Evolutionary conservation across 129 eudicot genomes (phyloP).

Genomic region (Tagetes patula): DNA sequence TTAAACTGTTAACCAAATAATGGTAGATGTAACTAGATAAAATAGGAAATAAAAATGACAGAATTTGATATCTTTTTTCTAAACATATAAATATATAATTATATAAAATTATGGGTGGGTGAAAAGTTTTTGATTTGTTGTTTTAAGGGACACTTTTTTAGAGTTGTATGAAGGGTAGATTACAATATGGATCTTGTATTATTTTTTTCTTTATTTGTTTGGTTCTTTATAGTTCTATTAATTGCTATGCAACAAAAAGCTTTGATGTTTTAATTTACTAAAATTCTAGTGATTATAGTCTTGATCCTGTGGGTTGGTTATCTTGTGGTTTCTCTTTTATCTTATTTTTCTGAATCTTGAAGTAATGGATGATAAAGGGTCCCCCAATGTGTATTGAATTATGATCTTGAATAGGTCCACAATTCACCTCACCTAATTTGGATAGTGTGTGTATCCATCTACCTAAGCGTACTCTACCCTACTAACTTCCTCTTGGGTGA

Average conservation of each 20-base stretch:
- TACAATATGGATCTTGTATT: too few relatives aligned
- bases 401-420: constrained; percentile 34
- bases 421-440: constrained; percentile 18
- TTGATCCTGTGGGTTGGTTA: constrained; percentile 9
- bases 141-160: too few relatives aligned
- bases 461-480: constrained; percentile 18
- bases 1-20: too few relatives aligned
- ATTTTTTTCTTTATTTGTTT: too few relatives aligned
- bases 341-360: constrained; percentile 17
- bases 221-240: not conserved
- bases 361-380: constrained; percentile 22
- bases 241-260: not conserved
- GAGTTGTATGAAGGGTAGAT: too few relatives aligned
- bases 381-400: constrained; percentile 17
- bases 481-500: constrained; percentile 6
- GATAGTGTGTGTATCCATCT: constrained; percentile 29
- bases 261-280: not conserved
- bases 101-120: too few relatives aligned
- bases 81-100: too few relatives aligned
- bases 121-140: too few relatives aligned
- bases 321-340: not conserved
- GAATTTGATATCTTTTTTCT: too few relatives aligned
- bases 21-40: too few relatives aligned
- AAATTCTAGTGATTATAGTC: not conserved
- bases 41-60: too few relatives aligned